Conservation (phyloP, 2,329 filamentous ascomycete species). For the Fonsecaea multimorphosa region DNA sequence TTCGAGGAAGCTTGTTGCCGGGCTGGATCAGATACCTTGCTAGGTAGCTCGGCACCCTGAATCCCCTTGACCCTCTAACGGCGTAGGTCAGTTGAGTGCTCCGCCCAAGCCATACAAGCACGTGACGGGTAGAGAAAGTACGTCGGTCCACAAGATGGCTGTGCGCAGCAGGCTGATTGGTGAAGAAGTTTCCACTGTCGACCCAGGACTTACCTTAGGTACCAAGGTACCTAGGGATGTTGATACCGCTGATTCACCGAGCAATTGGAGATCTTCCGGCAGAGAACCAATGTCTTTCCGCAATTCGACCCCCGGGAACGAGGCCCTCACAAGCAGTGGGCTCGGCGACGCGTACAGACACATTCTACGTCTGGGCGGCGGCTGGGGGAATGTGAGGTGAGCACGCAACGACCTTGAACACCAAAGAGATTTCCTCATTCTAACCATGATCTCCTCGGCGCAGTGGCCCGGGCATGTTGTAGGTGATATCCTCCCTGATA, state of each 20-base stretch:
- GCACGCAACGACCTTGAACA: neutral
- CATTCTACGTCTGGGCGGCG: constrained; percentile 29
- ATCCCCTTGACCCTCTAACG: too few relatives aligned
- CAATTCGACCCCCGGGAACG: constrained; percentile 26
- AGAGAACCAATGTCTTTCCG: constrained; percentile 20
- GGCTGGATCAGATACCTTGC: neutral
- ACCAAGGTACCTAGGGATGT: too few relatives aligned
- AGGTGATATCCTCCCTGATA: constrained; percentile 7
- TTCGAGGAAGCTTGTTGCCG: neutral
- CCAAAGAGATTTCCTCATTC: neutral
- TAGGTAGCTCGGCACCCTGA: too few relatives aligned
- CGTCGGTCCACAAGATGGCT: neutral
- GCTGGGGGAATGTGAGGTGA: constrained; percentile 37
- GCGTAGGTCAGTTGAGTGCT: neutral
- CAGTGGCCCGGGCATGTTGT: constrained; percentile 37
- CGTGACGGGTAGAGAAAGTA: neutral
- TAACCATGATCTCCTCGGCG: neutral
- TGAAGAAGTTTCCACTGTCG: too few relatives aligned
- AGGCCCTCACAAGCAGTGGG: constrained; percentile 14
- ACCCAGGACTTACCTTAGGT: too few relatives aligned
- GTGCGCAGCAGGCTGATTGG: neutral
- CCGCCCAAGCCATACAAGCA: neutral
- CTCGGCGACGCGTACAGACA: constrained; percentile 24
- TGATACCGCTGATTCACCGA: neutral
- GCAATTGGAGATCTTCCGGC: neutral